Evolutionary conservation across 2,329 filamentous ascomycete genomes (phyloP).

Genomic region (Neurospora sp.): DNA sequence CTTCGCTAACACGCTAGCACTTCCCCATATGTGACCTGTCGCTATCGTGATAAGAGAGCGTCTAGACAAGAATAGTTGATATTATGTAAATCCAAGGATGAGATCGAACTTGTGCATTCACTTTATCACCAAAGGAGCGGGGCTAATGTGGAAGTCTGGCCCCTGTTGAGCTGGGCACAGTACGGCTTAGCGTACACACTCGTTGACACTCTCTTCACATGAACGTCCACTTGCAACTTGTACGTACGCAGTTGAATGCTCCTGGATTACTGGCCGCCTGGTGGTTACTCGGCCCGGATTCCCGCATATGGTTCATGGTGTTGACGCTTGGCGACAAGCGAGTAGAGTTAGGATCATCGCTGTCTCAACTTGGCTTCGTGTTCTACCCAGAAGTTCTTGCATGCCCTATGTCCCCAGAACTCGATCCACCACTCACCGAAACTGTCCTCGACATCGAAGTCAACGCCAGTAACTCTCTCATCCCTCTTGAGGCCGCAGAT

Average conservation of each 20-base stretch:
- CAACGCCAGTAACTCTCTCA: slow-evolving; percentile 68
- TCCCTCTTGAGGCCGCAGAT: slow-evolving; percentile 84
- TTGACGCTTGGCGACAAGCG: background rate
- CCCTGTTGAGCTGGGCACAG: background rate
- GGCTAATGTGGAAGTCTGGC: background rate
- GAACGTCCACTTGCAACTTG: background rate
- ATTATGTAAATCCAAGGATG: background rate
- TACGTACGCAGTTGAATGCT: background rate
- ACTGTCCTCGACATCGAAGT: slow-evolving; percentile 72
- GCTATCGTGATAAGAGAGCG: background rate
- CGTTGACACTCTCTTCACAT: background rate
- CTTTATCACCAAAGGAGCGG: background rate
- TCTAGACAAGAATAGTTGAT: background rate
- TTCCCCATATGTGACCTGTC: background rate
- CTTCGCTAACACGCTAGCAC: background rate
- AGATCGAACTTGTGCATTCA: background rate
- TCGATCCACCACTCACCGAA: slow-evolving; percentile 98
- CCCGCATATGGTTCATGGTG: background rate
- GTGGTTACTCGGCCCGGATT: background rate
- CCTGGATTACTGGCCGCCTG: background rate
- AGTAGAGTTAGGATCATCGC: slow-evolving; percentile 35
- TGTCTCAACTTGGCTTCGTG: slow-evolving; percentile 63
- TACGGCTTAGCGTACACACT: background rate
- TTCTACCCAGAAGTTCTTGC: slow-evolving; percentile 76
- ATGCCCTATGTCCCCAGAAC: slow-evolving; percentile 72